These are phyloP conservation scores for Gautieria morchelliformis DNA, from an alignment of 768 basidiomycete species.

Conservation along the genomic window DNA sequence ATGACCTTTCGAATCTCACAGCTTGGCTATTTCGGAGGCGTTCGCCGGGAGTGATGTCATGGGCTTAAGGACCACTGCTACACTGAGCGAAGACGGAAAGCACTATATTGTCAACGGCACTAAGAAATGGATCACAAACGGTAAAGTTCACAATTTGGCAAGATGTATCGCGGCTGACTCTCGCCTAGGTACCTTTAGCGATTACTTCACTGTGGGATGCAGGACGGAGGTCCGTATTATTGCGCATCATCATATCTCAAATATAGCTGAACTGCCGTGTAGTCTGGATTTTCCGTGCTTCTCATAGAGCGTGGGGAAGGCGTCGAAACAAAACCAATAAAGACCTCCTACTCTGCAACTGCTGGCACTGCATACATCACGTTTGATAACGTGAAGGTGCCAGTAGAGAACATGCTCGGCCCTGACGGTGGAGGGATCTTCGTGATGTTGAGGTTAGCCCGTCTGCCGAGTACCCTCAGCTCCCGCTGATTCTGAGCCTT, in stretches of 20 bases:
- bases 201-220: conserved; percentile 58
- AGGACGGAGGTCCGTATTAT: conserved; percentile 41
- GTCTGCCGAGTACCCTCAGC: too few species aligned
- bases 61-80: conserved; percentile 69
- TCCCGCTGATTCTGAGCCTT: not conserved
- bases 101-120: conserved; percentile 79
- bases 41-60: conserved; percentile 81
- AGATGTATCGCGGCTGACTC: not conserved
- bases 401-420: conserved; percentile 80
- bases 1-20: not conserved
- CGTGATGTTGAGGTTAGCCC: conserved; percentile 33
- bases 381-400: conserved; percentile 78
- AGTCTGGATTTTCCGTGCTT: conserved; percentile 70
- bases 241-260: not conserved
- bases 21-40: conserved; percentile 79
- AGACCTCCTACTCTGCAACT: conserved; percentile 80
- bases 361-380: conserved; percentile 84
- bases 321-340: conserved; percentile 77
- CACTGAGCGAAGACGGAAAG: conserved; percentile 73
- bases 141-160: not conserved
- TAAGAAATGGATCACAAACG: conserved; percentile 86
- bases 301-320: conserved; percentile 76
- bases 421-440: conserved; percentile 65
- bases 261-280: too few species aligned
- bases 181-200: not conserved